phyloP scores from a whole-genome alignment of 1,139 yeast species.

The Lodderomyces metapsilosis region DNA sequence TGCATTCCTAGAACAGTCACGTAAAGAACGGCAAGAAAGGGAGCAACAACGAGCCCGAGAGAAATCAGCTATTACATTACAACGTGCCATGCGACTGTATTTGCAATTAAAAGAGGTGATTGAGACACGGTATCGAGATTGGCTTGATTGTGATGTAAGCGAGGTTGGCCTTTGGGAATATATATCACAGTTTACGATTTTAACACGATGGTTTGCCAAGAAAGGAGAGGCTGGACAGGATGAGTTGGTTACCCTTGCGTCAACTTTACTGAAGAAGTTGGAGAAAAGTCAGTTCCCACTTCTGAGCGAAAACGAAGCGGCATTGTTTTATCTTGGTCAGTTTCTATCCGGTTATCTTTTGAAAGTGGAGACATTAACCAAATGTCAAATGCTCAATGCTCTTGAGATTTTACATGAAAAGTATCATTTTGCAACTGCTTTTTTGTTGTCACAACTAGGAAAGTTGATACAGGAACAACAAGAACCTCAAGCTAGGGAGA shows the following conservation, averaged over 20 bases:
- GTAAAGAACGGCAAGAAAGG: conserved; percentile 63
- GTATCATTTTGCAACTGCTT: background rate
- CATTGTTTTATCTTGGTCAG: background rate
- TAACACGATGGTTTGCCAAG: background rate
- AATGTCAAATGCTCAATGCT: background rate
- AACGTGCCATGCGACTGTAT: conserved; percentile 41
- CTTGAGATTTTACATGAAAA: background rate
- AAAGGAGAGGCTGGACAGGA: background rate
- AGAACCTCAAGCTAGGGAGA: too few species aligned
- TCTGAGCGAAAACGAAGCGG: background rate
- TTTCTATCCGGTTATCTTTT: background rate
- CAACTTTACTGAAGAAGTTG: background rate
- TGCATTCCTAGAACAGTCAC: conserved; percentile 53
- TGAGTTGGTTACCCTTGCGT: background rate
- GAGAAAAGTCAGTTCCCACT: background rate
- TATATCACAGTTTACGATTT: background rate
- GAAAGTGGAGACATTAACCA: background rate
- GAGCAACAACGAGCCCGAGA: conserved; percentile 53
- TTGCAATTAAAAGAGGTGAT: conserved; percentile 22
- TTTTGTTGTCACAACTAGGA: background rate
- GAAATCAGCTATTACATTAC: conserved; percentile 51
- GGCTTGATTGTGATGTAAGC: background rate
- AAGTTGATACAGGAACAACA: too few species aligned
- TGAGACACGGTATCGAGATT: conserved; percentile 12
- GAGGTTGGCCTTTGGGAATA: background rate